A percentile compares a stretch with the other conserved stretches of the same genome.
phyloP scores from a whole-genome alignment of 345 rosid species.

The Melaleuca quinquenervia region DNA sequence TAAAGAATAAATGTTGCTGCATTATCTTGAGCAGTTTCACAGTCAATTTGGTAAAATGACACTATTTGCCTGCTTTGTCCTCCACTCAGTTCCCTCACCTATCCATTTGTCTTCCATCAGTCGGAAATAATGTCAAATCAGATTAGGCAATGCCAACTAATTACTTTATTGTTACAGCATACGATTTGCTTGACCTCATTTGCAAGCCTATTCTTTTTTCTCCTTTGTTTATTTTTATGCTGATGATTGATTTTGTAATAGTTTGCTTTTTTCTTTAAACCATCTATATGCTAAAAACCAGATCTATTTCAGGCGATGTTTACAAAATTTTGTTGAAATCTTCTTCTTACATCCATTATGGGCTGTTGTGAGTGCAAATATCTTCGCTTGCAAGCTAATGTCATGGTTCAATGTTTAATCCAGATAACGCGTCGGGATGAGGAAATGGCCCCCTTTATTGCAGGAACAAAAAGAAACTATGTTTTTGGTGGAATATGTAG shows the following conservation, averaged over 20 bases:
- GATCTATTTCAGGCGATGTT: not conserved
- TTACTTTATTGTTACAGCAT: not conserved
- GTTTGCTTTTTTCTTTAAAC: not conserved
- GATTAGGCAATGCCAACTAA: not conserved
- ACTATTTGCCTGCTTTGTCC: not conserved
- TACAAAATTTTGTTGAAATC: not conserved
- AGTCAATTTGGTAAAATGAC: not conserved
- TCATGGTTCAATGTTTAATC: not conserved
- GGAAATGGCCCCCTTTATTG: slow-evolving; percentile 83
- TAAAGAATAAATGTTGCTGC: not conserved
- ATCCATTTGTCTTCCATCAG: not conserved
- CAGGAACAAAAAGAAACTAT: slow-evolving; percentile 61
- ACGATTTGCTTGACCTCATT: not conserved
- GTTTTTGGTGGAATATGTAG: slow-evolving; percentile 95
- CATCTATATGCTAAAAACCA: not conserved
- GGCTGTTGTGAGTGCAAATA: not conserved
- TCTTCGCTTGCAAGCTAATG: not conserved
- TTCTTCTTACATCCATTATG: not conserved
- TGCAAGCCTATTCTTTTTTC: not conserved
- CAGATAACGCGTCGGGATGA: slow-evolving; percentile 96
- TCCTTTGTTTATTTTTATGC: not conserved
- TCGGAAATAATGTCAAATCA: not conserved
- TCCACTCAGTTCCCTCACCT: not conserved
- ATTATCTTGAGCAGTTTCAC: not conserved
- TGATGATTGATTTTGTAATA: not conserved